These are phyloP conservation scores for Plasmopara muralis DNA, from an alignment of 352 stramenopile species.

Conservation along the genomic window DNA sequence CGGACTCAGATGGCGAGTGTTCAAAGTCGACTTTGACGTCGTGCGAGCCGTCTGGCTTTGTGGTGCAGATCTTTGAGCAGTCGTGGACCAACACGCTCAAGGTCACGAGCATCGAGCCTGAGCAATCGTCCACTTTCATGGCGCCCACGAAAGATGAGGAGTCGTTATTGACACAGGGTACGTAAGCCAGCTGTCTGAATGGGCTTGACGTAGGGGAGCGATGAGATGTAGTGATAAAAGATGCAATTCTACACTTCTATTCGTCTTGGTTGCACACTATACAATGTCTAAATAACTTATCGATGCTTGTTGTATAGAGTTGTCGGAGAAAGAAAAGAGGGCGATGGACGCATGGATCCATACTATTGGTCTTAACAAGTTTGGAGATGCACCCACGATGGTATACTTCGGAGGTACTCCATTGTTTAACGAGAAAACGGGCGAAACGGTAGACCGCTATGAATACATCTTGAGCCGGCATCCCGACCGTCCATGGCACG, in stretches of 20 bases:
- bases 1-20: constrained; percentile 36
- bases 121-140: constrained; percentile 3
- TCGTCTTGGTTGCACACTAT: too few relatives aligned
- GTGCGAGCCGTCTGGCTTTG: constrained; percentile 30
- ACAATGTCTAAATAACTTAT: not conserved
- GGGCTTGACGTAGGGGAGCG: constrained; percentile 5
- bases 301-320: constrained; percentile 3
- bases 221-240: constrained; percentile 9
- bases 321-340: constrained; percentile 46
- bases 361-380: constrained; percentile 50
- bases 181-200: constrained; percentile 15
- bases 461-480: constrained; percentile 61
- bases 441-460: constrained; percentile 41
- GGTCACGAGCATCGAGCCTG: constrained; percentile 39
- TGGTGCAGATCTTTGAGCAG: constrained; percentile 53
- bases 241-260: constrained; percentile 10
- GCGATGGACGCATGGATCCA: constrained; percentile 55
- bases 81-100: constrained; percentile 54
- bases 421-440: constrained; percentile 70
- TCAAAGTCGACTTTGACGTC: constrained; percentile 15
- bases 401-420: constrained; percentile 74
- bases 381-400: constrained; percentile 42
- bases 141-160: not conserved
- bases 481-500: constrained; percentile 51
- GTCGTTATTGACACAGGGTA: constrained; percentile 13